Evolutionary conservation across 805 yeast species (phyloP), one percentile per base, ranked within the genome.

Genomic region (Ogataea chonburiensis): DNA sequence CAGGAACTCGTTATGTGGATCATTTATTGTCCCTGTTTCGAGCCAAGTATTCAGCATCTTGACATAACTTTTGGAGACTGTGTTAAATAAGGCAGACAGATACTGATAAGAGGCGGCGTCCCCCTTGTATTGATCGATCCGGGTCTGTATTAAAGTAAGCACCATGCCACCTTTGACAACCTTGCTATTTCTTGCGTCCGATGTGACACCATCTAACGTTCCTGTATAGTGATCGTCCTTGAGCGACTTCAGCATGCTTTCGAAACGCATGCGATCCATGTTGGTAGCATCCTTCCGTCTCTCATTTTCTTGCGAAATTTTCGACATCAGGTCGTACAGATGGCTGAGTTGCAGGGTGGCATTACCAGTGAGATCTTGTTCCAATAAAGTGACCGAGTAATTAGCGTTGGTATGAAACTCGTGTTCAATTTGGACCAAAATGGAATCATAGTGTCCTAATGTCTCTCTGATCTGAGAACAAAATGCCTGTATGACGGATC

Each of bases 1-100:
- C 53, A 88, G 62, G 55, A 93, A 93, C 57, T 91, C 98, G 24
- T 80, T 77, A 53, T 77, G 78, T 0, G 86, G 86, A 49, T 93
- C 98, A 44, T 75, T 71, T 7, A 93, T 66, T 5, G 67, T 64
- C 0, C 98, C 98, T 31, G 70, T 63, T 4, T 71, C 68, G 12
- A 91, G 67, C 98, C 98, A 93, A n/a, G 64, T 55, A 47, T 83
- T 79, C 7, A 93, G 64, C 78, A 84, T 82, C 1, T 47, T 47
- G 13, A 86, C 66, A 51, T 86, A 93, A 24, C 77, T 76, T 20
- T 44, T 50, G 24, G 94, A 77, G 1, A 87, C 74, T 10, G 68
- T 67, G 29, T 73, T 72, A 33, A 83, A 74, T 3, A 91, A 49
- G 4, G 52, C 49, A 1, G 63, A 54, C 26, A 86, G 62, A 46